Evolutionary conservation across 1,284 basidiomycete genomes (phyloP).

Genomic region (Irpex sp.): DNA sequence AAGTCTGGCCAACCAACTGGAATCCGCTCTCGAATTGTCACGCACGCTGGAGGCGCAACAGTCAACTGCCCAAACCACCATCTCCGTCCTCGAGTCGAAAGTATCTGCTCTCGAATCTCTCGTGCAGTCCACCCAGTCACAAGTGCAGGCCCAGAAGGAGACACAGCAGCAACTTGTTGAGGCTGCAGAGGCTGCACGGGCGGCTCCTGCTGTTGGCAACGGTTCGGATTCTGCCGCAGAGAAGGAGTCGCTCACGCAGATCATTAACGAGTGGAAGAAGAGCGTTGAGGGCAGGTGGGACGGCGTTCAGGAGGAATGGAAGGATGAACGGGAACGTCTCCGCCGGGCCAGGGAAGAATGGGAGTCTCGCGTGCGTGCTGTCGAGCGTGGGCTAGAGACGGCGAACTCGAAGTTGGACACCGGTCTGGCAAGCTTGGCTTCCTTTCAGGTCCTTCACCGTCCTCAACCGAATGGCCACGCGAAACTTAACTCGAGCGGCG

Average conservation of each 20-base stretch:
- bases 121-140: slow-evolving; percentile 42
- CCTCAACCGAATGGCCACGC: slow-evolving; percentile 41
- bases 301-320: slow-evolving; percentile 78
- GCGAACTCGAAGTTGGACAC: slow-evolving; percentile 41
- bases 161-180: slow-evolving; percentile 43
- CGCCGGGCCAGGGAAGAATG: slow-evolving; percentile 77
- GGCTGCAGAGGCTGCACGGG: slow-evolving; percentile 33
- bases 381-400: slow-evolving; percentile 39
- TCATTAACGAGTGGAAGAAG: slow-evolving; percentile 67
- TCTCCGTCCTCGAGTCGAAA: slow-evolving; percentile 72
- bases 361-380: slow-evolving; percentile 52
- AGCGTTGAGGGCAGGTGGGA: slow-evolving; percentile 77
- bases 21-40: slow-evolving; percentile 74
- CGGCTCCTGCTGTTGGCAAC: slow-evolving; percentile 10
- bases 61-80: slow-evolving; percentile 73
- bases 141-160: slow-evolving; percentile 38
- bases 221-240: slow-evolving; percentile 31
- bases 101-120: slow-evolving; percentile 56
- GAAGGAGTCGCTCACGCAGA: slow-evolving; percentile 45
- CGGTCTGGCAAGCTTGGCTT: slow-evolving; percentile 38
- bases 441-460: slow-evolving; percentile 33
- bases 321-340: slow-evolving; percentile 75
- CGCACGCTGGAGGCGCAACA: slow-evolving; percentile 78
- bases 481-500: slow-evolving; percentile 34
- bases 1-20: slow-evolving; percentile 71